These are phyloP conservation scores for Spathaspora arborariae DNA, from an alignment of 805 yeast species.

Conservation along the genomic window DNA sequence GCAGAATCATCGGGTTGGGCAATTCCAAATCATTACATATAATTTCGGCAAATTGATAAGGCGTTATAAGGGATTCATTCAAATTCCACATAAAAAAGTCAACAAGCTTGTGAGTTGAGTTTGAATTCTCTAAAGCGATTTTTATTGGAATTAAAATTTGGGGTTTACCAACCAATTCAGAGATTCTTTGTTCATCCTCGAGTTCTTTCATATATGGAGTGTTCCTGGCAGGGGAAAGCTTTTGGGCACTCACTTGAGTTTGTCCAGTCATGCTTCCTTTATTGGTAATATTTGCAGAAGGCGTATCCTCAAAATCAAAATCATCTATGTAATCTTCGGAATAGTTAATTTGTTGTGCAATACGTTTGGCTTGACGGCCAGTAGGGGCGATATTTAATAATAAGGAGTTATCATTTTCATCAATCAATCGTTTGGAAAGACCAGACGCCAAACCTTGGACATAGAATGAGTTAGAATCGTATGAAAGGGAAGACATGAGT, in stretches of 20 bases:
- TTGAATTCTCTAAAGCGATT: conserved; percentile 56
- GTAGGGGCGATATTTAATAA: conserved; percentile 66
- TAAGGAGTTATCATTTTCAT: conserved; percentile 70
- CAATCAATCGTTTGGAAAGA: conserved; percentile 59
- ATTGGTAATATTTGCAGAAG: conserved; percentile 10
- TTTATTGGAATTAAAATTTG: conserved; percentile 64
- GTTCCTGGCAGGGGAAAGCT: conserved; percentile 19
- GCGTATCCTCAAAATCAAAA: conserved; percentile 37
- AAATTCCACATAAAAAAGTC: conserved; percentile 76
- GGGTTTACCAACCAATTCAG: conserved; percentile 26
- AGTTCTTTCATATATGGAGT: conserved; percentile 21
- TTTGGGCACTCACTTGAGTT: conserved; percentile 18
- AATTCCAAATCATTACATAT: conserved; percentile 83
- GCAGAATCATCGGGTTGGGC: conserved; percentile 58
- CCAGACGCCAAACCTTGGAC: conserved; percentile 76
- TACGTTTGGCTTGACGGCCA: conserved; percentile 72
- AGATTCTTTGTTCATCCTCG: conserved; percentile 19
- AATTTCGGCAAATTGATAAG: conserved; percentile 69
- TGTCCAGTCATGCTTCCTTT: conserved; percentile 7
- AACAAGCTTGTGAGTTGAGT: conserved; percentile 43
- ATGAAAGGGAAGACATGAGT: conserved; percentile 5
- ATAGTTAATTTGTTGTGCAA: conserved; percentile 68
- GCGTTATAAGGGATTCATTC: conserved; percentile 61
- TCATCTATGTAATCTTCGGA: conserved; percentile 64
- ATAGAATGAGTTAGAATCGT: conserved; percentile 7